phyloP scores from a whole-genome alignment of 305 asterid genomes.

The Fraxinus angustifolia region DNA sequence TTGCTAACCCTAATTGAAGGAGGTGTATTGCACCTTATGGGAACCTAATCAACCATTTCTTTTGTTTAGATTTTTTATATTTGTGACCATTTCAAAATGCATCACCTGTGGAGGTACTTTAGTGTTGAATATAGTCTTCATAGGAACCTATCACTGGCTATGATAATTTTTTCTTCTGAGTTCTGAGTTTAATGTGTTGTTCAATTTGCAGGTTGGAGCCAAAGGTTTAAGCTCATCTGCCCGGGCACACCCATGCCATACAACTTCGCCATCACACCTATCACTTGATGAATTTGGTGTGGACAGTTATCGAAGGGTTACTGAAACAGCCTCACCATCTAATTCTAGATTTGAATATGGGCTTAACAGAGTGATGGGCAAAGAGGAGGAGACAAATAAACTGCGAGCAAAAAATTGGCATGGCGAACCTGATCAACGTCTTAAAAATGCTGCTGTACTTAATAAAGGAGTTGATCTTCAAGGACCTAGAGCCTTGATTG shows the following conservation, averaged over 20 bases:
- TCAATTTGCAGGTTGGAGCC: conserved; percentile 60
- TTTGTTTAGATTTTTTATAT: background rate
- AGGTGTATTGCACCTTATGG: background rate
- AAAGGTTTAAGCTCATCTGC: conserved; percentile 43
- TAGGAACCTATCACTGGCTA: conserved; percentile 21
- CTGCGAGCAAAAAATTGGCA: conserved; percentile 52
- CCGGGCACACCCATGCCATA: background rate
- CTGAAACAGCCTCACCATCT: conserved; percentile 58
- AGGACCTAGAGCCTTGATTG: conserved; percentile 86
- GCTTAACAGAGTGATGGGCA: conserved; percentile 37
- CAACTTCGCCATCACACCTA: conserved; percentile 41
- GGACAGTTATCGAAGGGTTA: conserved; percentile 45
- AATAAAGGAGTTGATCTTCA: conserved; percentile 61
- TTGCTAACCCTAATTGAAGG: background rate
- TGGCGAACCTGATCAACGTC: conserved; percentile 44
- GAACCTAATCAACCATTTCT: background rate
- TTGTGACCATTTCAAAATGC: background rate
- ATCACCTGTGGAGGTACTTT: conserved; percentile 23
- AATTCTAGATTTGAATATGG: conserved; percentile 49
- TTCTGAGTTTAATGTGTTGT: conserved; percentile 31
- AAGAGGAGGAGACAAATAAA: conserved; percentile 53
- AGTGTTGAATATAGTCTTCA: conserved; percentile 2
- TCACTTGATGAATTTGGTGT: conserved; percentile 45
- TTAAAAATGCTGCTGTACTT: conserved; percentile 45
- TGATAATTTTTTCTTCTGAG: conserved; percentile 18